Conservation (phyloP, 768 basidiomycete genomes). For the Boletus patriciae region DNA sequence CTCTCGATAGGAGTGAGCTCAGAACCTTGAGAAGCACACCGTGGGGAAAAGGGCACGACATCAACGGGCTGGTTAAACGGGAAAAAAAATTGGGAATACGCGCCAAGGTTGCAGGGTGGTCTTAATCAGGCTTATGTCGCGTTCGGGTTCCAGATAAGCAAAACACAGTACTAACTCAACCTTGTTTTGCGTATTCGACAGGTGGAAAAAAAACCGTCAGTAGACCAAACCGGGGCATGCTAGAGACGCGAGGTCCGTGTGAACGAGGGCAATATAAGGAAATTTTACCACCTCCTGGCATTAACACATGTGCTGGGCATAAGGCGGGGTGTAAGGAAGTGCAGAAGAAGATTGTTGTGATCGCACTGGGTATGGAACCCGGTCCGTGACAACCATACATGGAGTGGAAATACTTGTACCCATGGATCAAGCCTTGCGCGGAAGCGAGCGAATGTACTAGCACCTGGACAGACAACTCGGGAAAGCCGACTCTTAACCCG, state of each 20-base stretch:
- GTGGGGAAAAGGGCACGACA: slow-evolving; percentile 10
- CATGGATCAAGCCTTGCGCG: neutral
- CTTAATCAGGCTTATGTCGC: slow-evolving; percentile 3
- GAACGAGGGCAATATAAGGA: neutral
- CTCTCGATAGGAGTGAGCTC: slow-evolving; percentile 4
- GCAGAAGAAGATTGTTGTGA: neutral
- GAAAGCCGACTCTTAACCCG: no score
- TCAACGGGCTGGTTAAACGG: slow-evolving; percentile 2
- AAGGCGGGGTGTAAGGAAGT: neutral
- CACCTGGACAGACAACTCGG: no score
- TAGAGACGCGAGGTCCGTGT: neutral
- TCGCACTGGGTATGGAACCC: neutral
- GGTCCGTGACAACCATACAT: neutral
- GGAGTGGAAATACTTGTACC: neutral
- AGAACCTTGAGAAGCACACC: slow-evolving; percentile 15
- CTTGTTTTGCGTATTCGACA: slow-evolving; percentile 8
- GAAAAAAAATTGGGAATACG: neutral
- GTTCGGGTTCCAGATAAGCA: neutral
- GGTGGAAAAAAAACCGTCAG: neutral
- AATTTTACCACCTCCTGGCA: neutral
- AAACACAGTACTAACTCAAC: slow-evolving; percentile 5
- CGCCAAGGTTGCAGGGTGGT: neutral
- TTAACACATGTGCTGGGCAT: neutral
- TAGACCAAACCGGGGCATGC: neutral
- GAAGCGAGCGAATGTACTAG: neutral